These are phyloP conservation scores for Eucalyptus polybractea DNA, from an alignment of 345 rosid genomes.

Conservation along the genomic window DNA sequence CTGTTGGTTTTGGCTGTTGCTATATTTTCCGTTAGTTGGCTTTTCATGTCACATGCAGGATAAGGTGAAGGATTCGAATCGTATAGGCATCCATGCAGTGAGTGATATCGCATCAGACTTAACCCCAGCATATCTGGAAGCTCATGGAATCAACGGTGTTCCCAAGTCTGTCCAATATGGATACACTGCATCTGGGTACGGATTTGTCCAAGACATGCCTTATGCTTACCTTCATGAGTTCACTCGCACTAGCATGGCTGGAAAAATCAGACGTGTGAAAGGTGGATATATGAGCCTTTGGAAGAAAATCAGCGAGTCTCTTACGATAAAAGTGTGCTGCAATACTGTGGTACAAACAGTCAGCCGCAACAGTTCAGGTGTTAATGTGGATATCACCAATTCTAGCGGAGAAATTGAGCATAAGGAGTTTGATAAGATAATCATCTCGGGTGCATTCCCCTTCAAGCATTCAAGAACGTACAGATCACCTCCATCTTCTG, in stretches of 20 bases:
- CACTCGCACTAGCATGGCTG: conserved; percentile 68
- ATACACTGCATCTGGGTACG: conserved; percentile 68
- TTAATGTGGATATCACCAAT: conserved; percentile 17
- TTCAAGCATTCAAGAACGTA: conserved; percentile 33
- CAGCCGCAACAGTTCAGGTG: conserved; percentile 13
- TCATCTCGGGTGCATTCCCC: conserved; percentile 48
- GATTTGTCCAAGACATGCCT: conserved; percentile 61
- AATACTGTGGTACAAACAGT: conserved; percentile 32
- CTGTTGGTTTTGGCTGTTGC: background rate
- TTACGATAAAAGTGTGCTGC: conserved; percentile 24
- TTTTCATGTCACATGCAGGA: conserved; percentile 16
- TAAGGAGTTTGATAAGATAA: conserved; percentile 43
- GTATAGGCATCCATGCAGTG: conserved; percentile 45
- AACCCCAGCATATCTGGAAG: conserved; percentile 29
- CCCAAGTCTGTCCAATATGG: conserved; percentile 57
- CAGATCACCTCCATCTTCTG: conserved; percentile 14
- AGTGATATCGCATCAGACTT: conserved; percentile 48
- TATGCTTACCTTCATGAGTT: conserved; percentile 64
- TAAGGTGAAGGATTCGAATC: conserved; percentile 31
- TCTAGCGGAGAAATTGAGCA: conserved; percentile 15
- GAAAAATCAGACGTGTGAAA: conserved; percentile 47
- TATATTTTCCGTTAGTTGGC: background rate
- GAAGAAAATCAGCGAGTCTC: conserved; percentile 31
- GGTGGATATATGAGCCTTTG: conserved; percentile 53
- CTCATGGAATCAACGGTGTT: conserved; percentile 29